Percentiles rank a stretch among this genome's conserved stretches.
These are phyloP conservation scores for Penicillium bialowiezense DNA, from an alignment of 495 filamentous ascomycete species.

Conservation along the genomic window DNA sequence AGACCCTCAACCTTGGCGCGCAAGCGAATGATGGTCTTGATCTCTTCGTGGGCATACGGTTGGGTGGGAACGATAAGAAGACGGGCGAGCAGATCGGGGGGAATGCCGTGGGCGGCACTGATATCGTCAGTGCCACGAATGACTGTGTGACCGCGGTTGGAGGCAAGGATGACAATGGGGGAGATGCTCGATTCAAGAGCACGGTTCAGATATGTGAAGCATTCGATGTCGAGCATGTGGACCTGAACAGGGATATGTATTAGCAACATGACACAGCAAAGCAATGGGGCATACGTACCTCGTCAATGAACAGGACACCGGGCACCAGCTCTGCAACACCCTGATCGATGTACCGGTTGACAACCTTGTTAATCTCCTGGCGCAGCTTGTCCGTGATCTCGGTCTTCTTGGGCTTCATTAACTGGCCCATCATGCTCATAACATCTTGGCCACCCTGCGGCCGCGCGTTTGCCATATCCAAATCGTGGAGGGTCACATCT, in stretches of 20 bases:
- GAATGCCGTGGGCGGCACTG: constrained; percentile 86
- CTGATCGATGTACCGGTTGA: constrained; percentile 96
- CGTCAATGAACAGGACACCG: constrained; percentile 96
- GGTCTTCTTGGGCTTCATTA: constrained; percentile 99
- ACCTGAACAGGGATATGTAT: constrained; percentile 50
- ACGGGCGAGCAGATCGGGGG: constrained; percentile 85
- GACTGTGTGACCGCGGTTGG: constrained; percentile 87
- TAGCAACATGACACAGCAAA: background rate
- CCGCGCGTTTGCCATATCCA: constrained; percentile 93
- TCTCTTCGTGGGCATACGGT: constrained; percentile 78
- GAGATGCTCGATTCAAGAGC: constrained; percentile 90
- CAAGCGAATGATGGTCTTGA: constrained; percentile 81
- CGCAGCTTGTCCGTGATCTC: constrained; percentile 97
- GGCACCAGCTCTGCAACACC: constrained; percentile 97
- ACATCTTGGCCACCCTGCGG: constrained; percentile 97
- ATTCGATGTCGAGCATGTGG: constrained; percentile 98
- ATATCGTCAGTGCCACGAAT: constrained; percentile 84
- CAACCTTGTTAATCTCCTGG: constrained; percentile 96
- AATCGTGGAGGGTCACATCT: constrained; percentile 92
- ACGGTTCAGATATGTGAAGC: constrained; percentile 97
- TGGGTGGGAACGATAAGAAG: constrained; percentile 94
- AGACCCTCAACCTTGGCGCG: constrained; percentile 79
- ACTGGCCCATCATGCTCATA: constrained; percentile 99
- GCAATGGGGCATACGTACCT: constrained; percentile 54
- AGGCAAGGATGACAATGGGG: constrained; percentile 95